A percentile compares a stretch with the other conserved stretches of the same genome.
Evolutionary conservation across 192 early-diverging fungal species (phyloP).

Genomic region (Coemansia sp.): DNA sequence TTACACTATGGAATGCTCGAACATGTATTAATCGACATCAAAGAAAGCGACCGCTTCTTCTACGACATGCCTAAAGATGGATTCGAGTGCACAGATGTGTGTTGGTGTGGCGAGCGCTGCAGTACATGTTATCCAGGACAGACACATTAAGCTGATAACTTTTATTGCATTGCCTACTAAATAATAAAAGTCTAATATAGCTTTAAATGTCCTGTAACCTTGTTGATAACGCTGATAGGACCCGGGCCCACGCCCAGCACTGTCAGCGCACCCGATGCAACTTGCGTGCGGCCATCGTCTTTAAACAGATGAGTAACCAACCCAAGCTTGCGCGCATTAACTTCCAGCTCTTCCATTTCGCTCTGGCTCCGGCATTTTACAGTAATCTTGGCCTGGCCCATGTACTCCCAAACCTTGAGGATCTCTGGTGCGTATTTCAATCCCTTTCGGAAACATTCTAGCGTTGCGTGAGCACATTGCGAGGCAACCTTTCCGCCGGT

Average conservation of each 20-base stretch:
- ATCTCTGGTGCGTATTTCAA: constrained; percentile 41
- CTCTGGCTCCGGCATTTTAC: constrained; percentile 68
- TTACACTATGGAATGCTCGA: neutral
- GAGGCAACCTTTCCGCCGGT: constrained; percentile 86
- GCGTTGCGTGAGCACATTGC: constrained; percentile 84
- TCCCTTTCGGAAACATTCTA: constrained; percentile 68
- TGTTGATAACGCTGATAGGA: constrained; percentile 40
- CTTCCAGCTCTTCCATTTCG: constrained; percentile 55
- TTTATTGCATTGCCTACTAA: too few relatives aligned
- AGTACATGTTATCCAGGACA: neutral
- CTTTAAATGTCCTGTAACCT: constrained; percentile 55
- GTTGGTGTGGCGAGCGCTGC: neutral
- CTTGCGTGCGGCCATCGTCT: constrained; percentile 6
- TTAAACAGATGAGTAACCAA: constrained; percentile 57
- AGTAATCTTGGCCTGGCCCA: constrained; percentile 79
- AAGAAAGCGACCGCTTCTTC: neutral
- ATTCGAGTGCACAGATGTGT: neutral
- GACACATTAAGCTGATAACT: neutral
- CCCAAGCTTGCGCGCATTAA: constrained; percentile 71
- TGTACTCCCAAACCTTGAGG: constrained; percentile 61
- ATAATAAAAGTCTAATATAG: constrained; percentile 24
- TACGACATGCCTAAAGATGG: neutral
- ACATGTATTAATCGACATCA: neutral
- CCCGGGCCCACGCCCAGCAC: constrained; percentile 82
- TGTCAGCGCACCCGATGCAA: constrained; percentile 47